Evolutionary conservation across 2,329 filamentous ascomycete species (phyloP).

Genomic region (Diplodia intermedia): DNA sequence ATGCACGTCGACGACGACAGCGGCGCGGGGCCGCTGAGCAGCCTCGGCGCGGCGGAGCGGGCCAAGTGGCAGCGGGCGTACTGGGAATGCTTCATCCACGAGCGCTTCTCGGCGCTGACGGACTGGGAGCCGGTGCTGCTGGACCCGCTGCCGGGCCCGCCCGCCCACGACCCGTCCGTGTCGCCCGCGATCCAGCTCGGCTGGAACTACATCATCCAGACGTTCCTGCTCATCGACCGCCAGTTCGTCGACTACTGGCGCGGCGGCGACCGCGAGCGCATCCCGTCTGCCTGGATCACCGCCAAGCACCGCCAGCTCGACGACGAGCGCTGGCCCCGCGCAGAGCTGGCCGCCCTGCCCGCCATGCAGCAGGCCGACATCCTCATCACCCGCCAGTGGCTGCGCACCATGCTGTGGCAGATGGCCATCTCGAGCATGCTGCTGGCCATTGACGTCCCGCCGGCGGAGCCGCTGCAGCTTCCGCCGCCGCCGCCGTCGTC

Average conservation of each 20-base stretch:
- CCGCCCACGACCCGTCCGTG: slow-evolving; percentile 52
- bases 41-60: slow-evolving; percentile 47
- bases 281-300: slow-evolving; percentile 55
- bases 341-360: slow-evolving; percentile 41
- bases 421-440: slow-evolving; percentile 58
- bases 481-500: too few relatives aligned
- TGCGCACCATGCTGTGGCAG: slow-evolving; percentile 58
- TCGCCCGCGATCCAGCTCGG: slow-evolving; percentile 50
- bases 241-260: slow-evolving; percentile 57
- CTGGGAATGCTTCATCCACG: slow-evolving; percentile 64
- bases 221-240: slow-evolving; percentile 54
- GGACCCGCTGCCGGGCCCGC: slow-evolving; percentile 48
- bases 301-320: slow-evolving; percentile 55
- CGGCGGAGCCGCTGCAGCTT: neutral
- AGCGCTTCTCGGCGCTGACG: slow-evolving; percentile 62
- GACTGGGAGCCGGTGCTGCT: slow-evolving; percentile 56
- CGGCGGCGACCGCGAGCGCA: slow-evolving; percentile 46
- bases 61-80: slow-evolving; percentile 59
- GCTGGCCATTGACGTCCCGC: slow-evolving; percentile 36
- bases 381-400: slow-evolving; percentile 59
- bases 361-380: slow-evolving; percentile 58
- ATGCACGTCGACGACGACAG: slow-evolving; percentile 52
- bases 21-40: slow-evolving; percentile 36
- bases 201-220: slow-evolving; percentile 55
- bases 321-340: slow-evolving; percentile 47